These are phyloP conservation scores for Ilyonectria mors-panacis DNA, from an alignment of 2,329 filamentous ascomycete genomes.

Conservation along the genomic window DNA sequence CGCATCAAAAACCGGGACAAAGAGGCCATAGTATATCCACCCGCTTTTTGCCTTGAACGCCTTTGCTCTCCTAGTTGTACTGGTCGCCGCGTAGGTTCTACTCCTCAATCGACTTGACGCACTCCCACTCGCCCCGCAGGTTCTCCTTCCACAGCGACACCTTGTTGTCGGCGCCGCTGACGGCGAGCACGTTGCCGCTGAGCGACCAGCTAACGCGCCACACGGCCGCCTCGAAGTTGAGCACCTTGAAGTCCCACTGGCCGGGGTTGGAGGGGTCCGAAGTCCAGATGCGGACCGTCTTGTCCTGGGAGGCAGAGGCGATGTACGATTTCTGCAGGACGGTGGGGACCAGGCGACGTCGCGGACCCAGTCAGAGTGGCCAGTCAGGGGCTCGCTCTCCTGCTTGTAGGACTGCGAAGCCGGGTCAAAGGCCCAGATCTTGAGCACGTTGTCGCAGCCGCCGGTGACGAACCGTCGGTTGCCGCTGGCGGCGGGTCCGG, in stretches of 20 bases:
- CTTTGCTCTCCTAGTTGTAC: slow-evolving; percentile 56
- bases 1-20: slow-evolving; percentile 33
- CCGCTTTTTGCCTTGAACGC: slow-evolving; percentile 55
- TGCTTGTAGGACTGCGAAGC: slow-evolving; percentile 73
- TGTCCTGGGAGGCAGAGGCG: slow-evolving; percentile 94
- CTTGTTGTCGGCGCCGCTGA: slow-evolving; percentile 95
- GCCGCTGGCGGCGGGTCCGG: slow-evolving; percentile 71
- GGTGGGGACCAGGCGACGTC: slow-evolving; percentile 97
- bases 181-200: slow-evolving; percentile 95
- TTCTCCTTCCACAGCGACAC: slow-evolving; percentile 99
- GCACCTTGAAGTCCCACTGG: slow-evolving; percentile 87
- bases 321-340: slow-evolving; percentile 97
- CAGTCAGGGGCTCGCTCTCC: slow-evolving; percentile 76
- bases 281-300: slow-evolving; percentile 98
- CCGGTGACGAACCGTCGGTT: slow-evolving; percentile 93
- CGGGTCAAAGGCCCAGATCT: slow-evolving; percentile 89
- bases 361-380: slow-evolving; percentile 96
- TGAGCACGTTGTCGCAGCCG: slow-evolving; percentile 92
- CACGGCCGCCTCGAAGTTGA: slow-evolving; percentile 89
- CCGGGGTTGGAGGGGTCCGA: slow-evolving; percentile 73
- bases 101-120: slow-evolving; percentile 96
- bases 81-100: slow-evolving; percentile 60
- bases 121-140: slow-evolving; percentile 95
- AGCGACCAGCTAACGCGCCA: slow-evolving; percentile 99
- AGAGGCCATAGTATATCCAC: slow-evolving; percentile 44